Conservation (phyloP, 768 basidiomycete genomes). For the Gloeopeniophorella convolvens region DNA sequence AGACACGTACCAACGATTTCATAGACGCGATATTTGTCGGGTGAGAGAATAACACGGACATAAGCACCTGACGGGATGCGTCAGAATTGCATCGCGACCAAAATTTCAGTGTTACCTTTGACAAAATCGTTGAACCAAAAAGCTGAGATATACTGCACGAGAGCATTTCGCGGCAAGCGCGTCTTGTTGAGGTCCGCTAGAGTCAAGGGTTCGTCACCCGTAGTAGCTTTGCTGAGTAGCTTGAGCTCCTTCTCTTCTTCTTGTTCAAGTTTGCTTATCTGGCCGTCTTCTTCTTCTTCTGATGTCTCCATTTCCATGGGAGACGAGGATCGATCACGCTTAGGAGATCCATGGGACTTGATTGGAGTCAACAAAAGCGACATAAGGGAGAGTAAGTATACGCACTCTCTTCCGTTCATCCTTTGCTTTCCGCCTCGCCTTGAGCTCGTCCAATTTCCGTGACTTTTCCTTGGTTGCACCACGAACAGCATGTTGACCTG, state of each 20-base stretch:
- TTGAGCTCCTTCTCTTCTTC: constrained; percentile 61
- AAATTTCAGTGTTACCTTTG: constrained; percentile 49
- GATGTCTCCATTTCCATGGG: constrained; percentile 84
- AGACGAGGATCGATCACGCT: constrained; percentile 68
- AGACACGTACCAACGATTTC: constrained; percentile 63
- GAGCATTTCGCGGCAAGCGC: constrained; percentile 57
- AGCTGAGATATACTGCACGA: constrained; percentile 64
- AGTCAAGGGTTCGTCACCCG: constrained; percentile 42
- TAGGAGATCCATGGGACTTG: constrained; percentile 45
- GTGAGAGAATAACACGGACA: constrained; percentile 79
- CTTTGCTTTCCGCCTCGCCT: constrained; percentile 81
- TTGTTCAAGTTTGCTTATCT: constrained; percentile 66
- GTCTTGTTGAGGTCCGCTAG: constrained; percentile 55
- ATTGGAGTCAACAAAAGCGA: constrained; percentile 13
- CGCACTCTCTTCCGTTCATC: constrained; percentile 80
- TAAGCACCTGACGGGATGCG: constrained; percentile 52
- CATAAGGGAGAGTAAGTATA: constrained; percentile 2
- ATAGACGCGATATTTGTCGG: constrained; percentile 74
- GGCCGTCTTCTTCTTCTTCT: constrained; percentile 75
- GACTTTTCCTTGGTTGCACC: constrained; percentile 78
- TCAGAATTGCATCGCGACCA: not conserved
- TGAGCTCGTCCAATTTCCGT: constrained; percentile 76
- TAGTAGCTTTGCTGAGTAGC: constrained; percentile 38
- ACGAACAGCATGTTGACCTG: constrained; percentile 68
- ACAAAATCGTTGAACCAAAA: constrained; percentile 87